Evolutionary conservation across 1,284 basidiomycete genomes (phyloP).

Genomic region (Trichosporon faecale): DNA sequence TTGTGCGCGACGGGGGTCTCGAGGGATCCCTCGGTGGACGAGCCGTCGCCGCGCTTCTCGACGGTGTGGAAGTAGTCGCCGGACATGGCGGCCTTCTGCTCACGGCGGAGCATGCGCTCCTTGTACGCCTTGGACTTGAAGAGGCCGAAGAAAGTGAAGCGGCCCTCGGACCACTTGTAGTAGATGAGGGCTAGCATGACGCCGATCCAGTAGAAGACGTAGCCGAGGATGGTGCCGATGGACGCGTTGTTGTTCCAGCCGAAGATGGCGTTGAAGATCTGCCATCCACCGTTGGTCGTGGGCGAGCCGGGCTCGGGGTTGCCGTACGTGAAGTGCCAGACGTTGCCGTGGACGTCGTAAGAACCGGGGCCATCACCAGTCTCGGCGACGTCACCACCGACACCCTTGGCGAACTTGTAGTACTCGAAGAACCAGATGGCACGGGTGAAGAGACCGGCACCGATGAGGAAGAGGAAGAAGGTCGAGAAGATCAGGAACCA

Average conservation of each 20-base stretch:
- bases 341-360: constrained; percentile 68
- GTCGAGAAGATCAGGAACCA: constrained; percentile 85
- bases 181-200: constrained; percentile 63
- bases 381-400: constrained; percentile 75
- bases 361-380: constrained; percentile 54
- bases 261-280: constrained; percentile 53
- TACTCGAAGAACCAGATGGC: constrained; percentile 64
- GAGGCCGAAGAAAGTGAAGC: constrained; percentile 48
- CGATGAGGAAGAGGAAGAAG: constrained; percentile 82
- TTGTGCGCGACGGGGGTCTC: neutral
- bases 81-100: constrained; percentile 3
- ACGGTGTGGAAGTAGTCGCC: constrained; percentile 1
- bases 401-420: constrained; percentile 55
- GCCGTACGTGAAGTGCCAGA: constrained; percentile 75
- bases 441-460: constrained; percentile 80
- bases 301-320: constrained; percentile 61
- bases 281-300: constrained; percentile 49
- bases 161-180: constrained; percentile 64
- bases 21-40: neutral
- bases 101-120: constrained; percentile 14
- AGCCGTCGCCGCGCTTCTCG: constrained; percentile 8
- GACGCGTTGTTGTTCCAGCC: constrained; percentile 52
- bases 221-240: constrained; percentile 68
- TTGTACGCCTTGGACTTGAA: constrained; percentile 2
- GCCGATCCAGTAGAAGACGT: constrained; percentile 76